Evolutionary conservation across 345 rosid species (phyloP), one percentile per base, ranked within the genome.

Genomic region (Sisymbrium irio): DNA sequence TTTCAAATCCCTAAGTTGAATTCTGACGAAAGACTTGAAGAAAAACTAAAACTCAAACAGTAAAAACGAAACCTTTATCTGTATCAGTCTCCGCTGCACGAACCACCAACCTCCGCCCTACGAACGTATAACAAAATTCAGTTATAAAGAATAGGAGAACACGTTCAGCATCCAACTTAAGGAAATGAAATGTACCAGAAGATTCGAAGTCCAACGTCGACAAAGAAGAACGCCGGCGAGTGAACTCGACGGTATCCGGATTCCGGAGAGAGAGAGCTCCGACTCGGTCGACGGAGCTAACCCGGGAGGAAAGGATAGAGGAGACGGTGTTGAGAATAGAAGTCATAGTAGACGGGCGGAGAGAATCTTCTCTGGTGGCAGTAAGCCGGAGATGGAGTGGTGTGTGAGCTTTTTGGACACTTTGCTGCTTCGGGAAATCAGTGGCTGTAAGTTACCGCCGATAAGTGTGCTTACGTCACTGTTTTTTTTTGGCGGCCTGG

Each of bases 31-130:
- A 68, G 22, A 15, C 2, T 45, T 4, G 4, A 9, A 41, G 40
- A 44, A 33, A 51, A 28, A 15, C n/a, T 4, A 41, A 62, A 63
- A 10, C 12, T 12, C 30, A 59, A 40, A 70, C 46, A 46, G 33
- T 3, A 12, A 47, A 10, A 50, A 0, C 9, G 9, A 73, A 67
- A 95, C 99, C 93, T 86, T 90, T 88, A 62, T 95, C 80, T 0
- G 92, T 77, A 66, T 90, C 93, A 6, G 97, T 85, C 73, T 92
- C 97, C 56, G 90, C 83, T 17, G 97, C 97, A 84, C 89, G 86
- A 59, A 90, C 82, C 4, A 86, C 81, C 65, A 88, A 67, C 64
- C 90, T 87, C 72, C 91, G 69, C 45, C 89, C 99, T 95, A 80
- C 7, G 74, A 78, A 72, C 22, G 45, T 1, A n/a, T n/a, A 20